Conservation (phyloP, 2,329 filamentous ascomycete genomes). For the Akanthomyces dipterigenus region DNA sequence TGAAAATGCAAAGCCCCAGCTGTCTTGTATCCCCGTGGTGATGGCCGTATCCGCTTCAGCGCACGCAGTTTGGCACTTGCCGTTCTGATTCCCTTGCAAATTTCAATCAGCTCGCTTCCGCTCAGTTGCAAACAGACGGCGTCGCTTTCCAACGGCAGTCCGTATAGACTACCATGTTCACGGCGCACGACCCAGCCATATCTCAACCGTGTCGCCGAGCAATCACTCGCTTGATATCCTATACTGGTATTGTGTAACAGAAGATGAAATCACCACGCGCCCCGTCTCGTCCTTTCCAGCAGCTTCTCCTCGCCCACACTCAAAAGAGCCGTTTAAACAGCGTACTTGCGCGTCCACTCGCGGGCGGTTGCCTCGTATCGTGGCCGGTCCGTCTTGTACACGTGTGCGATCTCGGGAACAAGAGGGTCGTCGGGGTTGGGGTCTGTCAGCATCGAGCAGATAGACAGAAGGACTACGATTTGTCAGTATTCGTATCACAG, state of each 20-base stretch:
- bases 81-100: slow-evolving; percentile 14
- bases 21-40: slow-evolving; percentile 31
- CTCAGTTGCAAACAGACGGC: not conserved
- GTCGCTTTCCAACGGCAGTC: not conserved
- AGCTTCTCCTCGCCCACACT: not conserved
- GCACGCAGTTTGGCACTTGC: slow-evolving; percentile 21
- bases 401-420: slow-evolving; percentile 96
- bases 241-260: slow-evolving; percentile 11
- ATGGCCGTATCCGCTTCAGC: slow-evolving; percentile 28
- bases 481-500: not conserved
- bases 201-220: slow-evolving; percentile 11
- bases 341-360: slow-evolving; percentile 99
- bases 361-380: slow-evolving; percentile 94
- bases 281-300: not conserved
- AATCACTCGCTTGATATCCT: slow-evolving; percentile 13
- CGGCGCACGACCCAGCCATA: slow-evolving; percentile 3
- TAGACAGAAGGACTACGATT: slow-evolving; percentile 78
- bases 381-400: slow-evolving; percentile 98
- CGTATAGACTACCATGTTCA: not conserved
- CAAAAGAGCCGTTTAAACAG: slow-evolving; percentile 55
- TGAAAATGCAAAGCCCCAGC: slow-evolving; percentile 26
- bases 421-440: slow-evolving; percentile 98
- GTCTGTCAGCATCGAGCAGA: slow-evolving; percentile 99
- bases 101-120: not conserved
- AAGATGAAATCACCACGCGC: slow-evolving; percentile 10